Evolutionary conservation across 2,329 filamentous ascomycete genomes (phyloP), one percentile per base, ranked within the genome.

Genomic region (Microsporum ferrugineum): DNA sequence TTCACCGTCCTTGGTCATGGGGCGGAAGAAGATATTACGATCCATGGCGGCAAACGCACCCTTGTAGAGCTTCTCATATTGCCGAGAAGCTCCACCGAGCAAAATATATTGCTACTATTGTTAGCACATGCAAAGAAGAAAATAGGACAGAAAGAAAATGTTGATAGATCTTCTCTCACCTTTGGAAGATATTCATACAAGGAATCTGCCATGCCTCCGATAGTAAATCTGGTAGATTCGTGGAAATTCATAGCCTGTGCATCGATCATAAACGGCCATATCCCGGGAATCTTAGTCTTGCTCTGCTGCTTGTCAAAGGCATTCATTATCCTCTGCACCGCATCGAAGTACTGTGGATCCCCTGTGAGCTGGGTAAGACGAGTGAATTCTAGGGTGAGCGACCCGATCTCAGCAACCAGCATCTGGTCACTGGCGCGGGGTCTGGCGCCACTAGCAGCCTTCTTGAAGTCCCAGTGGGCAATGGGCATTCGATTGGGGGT

Each of bases 11-110:
- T 84, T 80, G 29, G 84, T 81, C 84, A 94, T 87, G 0, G 91
- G 90, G 4, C 87, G 82, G 74, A 84, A 95, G 62, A 95, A 82
- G 8, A 95, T 79, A 71, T 88, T 81, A 65, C 89, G 80, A 65
- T 88, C 87, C 41, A 87, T 83, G 0, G 84, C 84, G 3, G 86
- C 82, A 38, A 86, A 82, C 2, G 84, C 82, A 61, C 82, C 82
- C 61, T 86, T 79, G 70, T 95, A 90, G 73, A 95, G 81, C 31
- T 80, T 81, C 63, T 80, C 78, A 71, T 95, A 95, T 33, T 66
- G 64, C 38, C 59, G 41, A 64, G 86, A 83, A 8, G 51, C 51
- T 1, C 85, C 78, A 61, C 89, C 88, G 1, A 95, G 82, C 3
- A 95, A 80, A 10, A 94, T 75, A 69, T 87, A 62, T 64, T 65